Conservation (phyloP, 1,284 basidiomycete genomes). For the Malassezia brasiliensis region DNA sequence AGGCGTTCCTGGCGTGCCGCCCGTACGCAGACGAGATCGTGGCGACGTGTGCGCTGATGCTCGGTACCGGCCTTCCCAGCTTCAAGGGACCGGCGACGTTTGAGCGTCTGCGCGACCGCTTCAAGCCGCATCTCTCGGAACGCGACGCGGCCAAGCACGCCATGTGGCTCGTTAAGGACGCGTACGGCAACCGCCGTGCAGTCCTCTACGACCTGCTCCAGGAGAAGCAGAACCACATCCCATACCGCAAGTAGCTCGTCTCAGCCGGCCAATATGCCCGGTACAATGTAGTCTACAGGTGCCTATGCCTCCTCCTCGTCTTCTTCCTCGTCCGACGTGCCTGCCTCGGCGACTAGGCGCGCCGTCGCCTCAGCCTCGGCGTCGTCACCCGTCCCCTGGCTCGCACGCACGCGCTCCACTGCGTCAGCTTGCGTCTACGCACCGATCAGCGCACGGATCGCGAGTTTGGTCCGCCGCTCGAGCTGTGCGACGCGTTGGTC, state of each 20-base stretch:
- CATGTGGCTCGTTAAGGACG: slow-evolving; percentile 76
- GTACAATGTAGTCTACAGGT: too few relatives aligned
- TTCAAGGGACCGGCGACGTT: slow-evolving; percentile 86
- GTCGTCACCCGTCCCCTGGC: background rate
- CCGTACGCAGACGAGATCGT: slow-evolving; percentile 83
- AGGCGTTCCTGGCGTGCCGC: slow-evolving; percentile 88
- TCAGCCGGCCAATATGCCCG: too few relatives aligned
- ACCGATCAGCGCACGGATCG: slow-evolving; percentile 86
- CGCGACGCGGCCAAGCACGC: slow-evolving; percentile 81
- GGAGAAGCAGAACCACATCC: slow-evolving; percentile 40
- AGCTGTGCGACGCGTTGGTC: slow-evolving; percentile 76
- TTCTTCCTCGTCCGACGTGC: background rate
- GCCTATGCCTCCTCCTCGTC: background rate
- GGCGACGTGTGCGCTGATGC: slow-evolving; percentile 81
- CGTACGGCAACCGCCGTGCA: slow-evolving; percentile 84
- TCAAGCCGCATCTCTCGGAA: slow-evolving; percentile 71
- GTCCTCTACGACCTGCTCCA: slow-evolving; percentile 72
- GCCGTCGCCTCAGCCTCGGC: slow-evolving; percentile 1
- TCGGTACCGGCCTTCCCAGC: slow-evolving; percentile 83
- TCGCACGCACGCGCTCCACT: slow-evolving; percentile 7
- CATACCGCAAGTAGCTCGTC: slow-evolving; percentile 16
- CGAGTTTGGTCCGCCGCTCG: slow-evolving; percentile 79
- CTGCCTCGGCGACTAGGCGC: slow-evolving; percentile 7
- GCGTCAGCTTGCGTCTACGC: slow-evolving; percentile 45
- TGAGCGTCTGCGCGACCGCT: slow-evolving; percentile 72